phyloP scores from a whole-genome alignment of 73 alveolate genomes.

The Paramecium biaurelia region DNA sequence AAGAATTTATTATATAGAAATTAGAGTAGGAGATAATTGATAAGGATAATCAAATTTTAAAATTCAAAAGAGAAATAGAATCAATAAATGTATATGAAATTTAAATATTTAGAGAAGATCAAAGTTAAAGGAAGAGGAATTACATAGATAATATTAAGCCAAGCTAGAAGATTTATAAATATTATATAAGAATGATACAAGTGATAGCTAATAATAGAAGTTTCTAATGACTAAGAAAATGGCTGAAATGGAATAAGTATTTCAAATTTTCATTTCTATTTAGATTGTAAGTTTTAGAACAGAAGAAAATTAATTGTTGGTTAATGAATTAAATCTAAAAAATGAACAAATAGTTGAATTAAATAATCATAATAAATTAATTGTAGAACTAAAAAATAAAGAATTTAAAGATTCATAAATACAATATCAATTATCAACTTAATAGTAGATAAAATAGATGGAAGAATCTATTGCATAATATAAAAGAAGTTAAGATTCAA shows the following conservation, averaged over 20 bases:
- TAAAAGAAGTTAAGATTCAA: neutral
- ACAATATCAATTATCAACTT: neutral
- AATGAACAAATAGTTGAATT: constrained; percentile 13
- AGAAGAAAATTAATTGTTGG: neutral
- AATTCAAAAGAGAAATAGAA: constrained; percentile 40
- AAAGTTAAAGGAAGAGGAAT: constrained; percentile 30
- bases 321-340: neutral
- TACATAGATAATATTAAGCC: constrained; percentile 41
- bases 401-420: neutral
- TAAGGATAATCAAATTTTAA: neutral
- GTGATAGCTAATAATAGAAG: neutral
- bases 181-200: neutral
- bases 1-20: neutral
- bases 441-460: neutral
- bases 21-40: neutral
- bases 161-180: constrained; percentile 41
- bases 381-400: constrained; percentile 4
- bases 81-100: neutral
- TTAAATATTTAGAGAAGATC: constrained; percentile 45
- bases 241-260: constrained; percentile 4
- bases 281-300: neutral
- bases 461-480: neutral
- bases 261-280: neutral
- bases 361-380: constrained; percentile 1
- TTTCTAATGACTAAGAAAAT: neutral